Evolutionary conservation across 805 yeast genomes (phyloP), one percentile per base, ranked within the genome.

Genomic region (Saturnispora sekii): DNA sequence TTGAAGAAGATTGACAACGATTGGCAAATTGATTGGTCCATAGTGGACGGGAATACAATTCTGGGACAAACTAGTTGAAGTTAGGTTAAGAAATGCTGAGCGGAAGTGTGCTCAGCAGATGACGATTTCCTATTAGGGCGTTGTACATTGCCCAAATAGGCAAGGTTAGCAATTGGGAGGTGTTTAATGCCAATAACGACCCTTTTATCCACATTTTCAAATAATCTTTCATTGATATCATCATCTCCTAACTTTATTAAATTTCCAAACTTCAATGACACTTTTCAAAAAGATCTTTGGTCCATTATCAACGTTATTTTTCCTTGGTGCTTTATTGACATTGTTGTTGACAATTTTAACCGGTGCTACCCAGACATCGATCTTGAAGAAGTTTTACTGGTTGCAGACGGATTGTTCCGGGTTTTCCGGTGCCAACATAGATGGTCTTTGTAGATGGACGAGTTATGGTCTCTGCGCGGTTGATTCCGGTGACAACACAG

Each of bases 341-440:
- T 65, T 79, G 46, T 70, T 86, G 51, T 77, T 88, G 56, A 69
- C 79, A 45, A 65, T 85, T 18, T 70, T 87, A 35, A 76, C 81
- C 18, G 95, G 95, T 42, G 69, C 70, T 11, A 68, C 76, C 15
- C 62, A 71, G 12, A 56, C 64, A 35, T 70, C 76, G 36, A 54
- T 58, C 45, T 60, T 86, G 55, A 73, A 75, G 56, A 64, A 70
- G 48, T 83, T 86, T 63, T 88, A 82, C 66, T 87, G 93, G 89
- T 58, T 89, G 35, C 69, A 77, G 57, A 95, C 87, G 26, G 81
- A 79, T 55, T 87, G 96, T 41, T 58, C 74, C 4, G 64, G 60
- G 35, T 74, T 81, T 47, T 45, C 70, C 52, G 61, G 64, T 36
- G 72, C 77, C 2, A 66, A 69, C 46, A 65, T 72, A 28, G 45